These are phyloP conservation scores for Hysterangium stoloniferum DNA, from an alignment of 768 basidiomycete genomes.

Conservation along the genomic window DNA sequence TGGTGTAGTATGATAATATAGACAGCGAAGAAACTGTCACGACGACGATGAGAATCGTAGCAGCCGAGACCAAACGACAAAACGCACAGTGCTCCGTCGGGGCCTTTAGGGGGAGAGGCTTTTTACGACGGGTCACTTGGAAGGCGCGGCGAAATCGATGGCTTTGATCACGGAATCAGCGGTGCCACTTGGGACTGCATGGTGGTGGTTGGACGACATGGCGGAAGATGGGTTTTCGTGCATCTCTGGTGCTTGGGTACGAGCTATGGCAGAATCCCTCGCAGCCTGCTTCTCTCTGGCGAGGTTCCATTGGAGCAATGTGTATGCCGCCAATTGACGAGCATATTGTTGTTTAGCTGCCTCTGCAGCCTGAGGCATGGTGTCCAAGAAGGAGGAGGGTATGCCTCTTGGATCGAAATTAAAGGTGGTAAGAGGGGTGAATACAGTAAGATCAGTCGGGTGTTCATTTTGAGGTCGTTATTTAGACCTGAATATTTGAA, in stretches of 20 bases:
- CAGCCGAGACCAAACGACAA: too few species aligned
- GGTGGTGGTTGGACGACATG: neutral
- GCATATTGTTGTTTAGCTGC: conserved; percentile 28
- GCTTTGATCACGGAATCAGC: neutral
- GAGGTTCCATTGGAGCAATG: conserved; percentile 30
- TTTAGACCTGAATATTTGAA: neutral
- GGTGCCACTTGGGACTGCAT: neutral
- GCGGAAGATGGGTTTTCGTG: neutral
- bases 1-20: too few species aligned
- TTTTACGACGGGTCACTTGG: too few species aligned
- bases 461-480: neutral
- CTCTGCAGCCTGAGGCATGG: neutral
- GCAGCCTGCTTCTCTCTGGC: conserved; percentile 18
- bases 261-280: conserved; percentile 4
- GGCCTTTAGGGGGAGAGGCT: too few species aligned
- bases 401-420: neutral
- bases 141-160: conserved; percentile 1
- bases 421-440: too few species aligned
- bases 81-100: too few species aligned
- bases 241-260: neutral
- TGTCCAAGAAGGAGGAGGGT: neutral
- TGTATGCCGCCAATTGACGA: conserved; percentile 31
- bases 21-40: too few species aligned
- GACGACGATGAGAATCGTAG: too few species aligned
- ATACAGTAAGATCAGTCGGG: neutral